Base-by-base conservation (phyloP, 2,329 filamentous ascomycete genomes). In the Hypocrella siamensis region DNA sequence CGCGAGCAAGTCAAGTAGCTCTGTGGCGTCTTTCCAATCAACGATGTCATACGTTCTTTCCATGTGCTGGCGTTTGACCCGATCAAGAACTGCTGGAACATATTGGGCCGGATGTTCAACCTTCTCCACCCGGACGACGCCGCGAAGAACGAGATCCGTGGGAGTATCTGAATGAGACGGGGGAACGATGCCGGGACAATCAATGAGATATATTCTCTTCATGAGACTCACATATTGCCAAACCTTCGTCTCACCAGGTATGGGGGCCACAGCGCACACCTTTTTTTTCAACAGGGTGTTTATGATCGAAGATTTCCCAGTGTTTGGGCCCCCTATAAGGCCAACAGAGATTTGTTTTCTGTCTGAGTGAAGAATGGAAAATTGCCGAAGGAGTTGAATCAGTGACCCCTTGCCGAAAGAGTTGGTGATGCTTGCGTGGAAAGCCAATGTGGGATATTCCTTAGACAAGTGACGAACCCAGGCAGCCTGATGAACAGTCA, bases 201-300 rank as follows among this genome's bases (percentile, higher is more conserved):
- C 90, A 45, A 98, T 96, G 33, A 98, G 70, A 56, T 61, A 67
- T 26, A 93, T 93, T 33, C 84, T 69, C 60, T 86, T 92, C 81
- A 93, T 93, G 37, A 96, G 58, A 3, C 85, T 93, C 42, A 94
- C 84, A 49, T 94, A 94, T 53, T 94, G 88, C 88, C 90, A 96
- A 19, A 94, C 81, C 58, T 94, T 96, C 21, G 88, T 96, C 62
- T 94, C 86, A 11, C 86, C 90, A 6, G 90, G 88, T 39, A 96
- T 93, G 5, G 88, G 90, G 6, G 90, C 90, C 4, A 93, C 84
- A 12, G 69, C 90, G 60, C 86, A 86, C 26, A 94, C 86, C 53
- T 90, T 86, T 64, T 94, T 96, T 54, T 85, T 88, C 28, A 85
- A 72, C 3, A 98, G 62, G 0, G 88, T 93, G 59, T 98, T 98